Evolutionary conservation across 306 rosid species (phyloP), one percentile per base, ranked within the genome.

Genomic region (Canavalia gladiata): DNA sequence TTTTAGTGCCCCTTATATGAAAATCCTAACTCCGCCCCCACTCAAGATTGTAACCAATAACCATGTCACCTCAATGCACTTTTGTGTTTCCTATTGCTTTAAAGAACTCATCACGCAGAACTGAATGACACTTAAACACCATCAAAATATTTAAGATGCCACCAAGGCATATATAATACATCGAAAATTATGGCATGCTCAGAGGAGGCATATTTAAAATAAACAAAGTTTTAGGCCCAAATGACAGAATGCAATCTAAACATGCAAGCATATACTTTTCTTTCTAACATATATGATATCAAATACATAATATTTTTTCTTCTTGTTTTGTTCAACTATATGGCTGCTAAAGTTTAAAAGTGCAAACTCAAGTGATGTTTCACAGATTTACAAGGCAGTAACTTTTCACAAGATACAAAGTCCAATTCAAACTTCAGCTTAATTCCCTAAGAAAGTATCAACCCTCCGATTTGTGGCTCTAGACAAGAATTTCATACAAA

Each of bases 401-500:
- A 65, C 41, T 68, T 73, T 28, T n/a, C 30, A 82, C 76, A 75
- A 39, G 45, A 82, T 67, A 59, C 8, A 25, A 68, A 72, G 42
- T 54, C 51, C 18, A 28, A 83, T 52, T 13, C 76, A 71, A 83
- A 69, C 83, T 13, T 43, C 54, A 67, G 52, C 74, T 85, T 66
- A 82, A 51, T 71, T 72, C 43, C 84, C 82, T 62, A 85, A 74
- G 68, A 85, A 77, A 0, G 13, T 0, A 55, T 88, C 89, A 55
- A 88, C 86, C 77, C 30, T 83, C 0, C 0, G 5, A 80, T 88
- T 88, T 33, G 86, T 69, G 3, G 84, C 84, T 57, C 89, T 77
- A 35, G 91, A 88, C 78, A 88, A 78, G 76, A 88, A 88, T 78
- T 77, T 85, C 91, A 88, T 85, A 62, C 91, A 85, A 50, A 88